Evolutionary conservation across 1,284 basidiomycete genomes (phyloP).

Genomic region (Marasmius sp.): DNA sequence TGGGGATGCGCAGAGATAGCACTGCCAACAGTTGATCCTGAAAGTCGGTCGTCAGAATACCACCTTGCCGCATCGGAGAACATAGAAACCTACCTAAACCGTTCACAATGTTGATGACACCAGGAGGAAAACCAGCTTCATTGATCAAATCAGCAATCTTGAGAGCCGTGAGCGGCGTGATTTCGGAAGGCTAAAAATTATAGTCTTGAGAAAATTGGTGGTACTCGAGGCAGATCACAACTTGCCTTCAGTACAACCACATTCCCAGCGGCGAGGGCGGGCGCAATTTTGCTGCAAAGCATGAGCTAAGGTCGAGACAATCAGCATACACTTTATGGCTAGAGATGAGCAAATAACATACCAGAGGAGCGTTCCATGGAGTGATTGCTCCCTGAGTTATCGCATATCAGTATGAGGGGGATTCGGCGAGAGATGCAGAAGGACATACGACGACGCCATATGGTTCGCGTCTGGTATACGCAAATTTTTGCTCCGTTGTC

Average conservation of each 20-base stretch:
- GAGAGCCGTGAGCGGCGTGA: too few relatives aligned
- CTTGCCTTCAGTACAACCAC: conserved; percentile 68
- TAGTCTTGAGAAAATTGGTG: background rate
- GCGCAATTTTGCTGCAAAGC: conserved; percentile 78
- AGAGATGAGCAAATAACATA: conserved; percentile 15
- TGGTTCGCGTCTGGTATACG: conserved; percentile 84
- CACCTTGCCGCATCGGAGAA: too few relatives aligned
- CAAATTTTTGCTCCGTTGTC: conserved; percentile 47
- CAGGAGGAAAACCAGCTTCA: too few relatives aligned
- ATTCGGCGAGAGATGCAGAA: conserved; percentile 40
- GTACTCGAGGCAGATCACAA: background rate
- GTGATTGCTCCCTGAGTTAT: conserved; percentile 72
- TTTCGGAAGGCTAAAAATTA: conserved; percentile 28
- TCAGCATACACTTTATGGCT: background rate
- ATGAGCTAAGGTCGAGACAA: conserved; percentile 31
- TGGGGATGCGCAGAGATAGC: background rate
- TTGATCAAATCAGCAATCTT: too few relatives aligned
- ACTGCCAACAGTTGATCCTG: background rate
- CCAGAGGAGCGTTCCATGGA: conserved; percentile 51
- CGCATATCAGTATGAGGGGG: conserved; percentile 26
- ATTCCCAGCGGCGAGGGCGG: conserved; percentile 83
- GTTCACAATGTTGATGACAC: too few relatives aligned
- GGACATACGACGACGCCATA: conserved; percentile 61
- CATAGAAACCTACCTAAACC: too few relatives aligned
- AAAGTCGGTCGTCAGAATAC: background rate